Evolutionary conservation across 1,284 basidiomycete genomes (phyloP), one percentile per base, ranked within the genome.

Genomic region (Cryptococcus floricola): DNA sequence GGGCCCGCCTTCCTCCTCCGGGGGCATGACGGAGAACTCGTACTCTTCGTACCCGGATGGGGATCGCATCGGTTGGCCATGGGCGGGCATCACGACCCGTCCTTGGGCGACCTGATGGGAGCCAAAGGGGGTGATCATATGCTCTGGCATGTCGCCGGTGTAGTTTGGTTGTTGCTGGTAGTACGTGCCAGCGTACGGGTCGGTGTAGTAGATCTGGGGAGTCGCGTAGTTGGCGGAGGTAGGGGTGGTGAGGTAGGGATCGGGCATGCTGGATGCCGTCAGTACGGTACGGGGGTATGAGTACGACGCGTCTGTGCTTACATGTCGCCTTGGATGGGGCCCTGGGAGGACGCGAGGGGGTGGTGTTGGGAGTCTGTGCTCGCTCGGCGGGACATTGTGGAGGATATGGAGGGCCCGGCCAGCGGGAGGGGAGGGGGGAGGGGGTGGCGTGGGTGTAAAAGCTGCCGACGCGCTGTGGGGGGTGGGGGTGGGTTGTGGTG

Each of bases 31-130:
- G 16, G 61, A 54, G 7, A 56, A 53, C 19, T 59, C 61, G 31
- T 47, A 53, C 38, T 64, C 59, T 18, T 56, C 56, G 42, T 60
- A 53, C 18, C 48, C 53, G 25, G 43, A 56, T 16, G 57, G 54
- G n/a, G 56, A 28, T 54, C 57, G 52, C 53, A 42, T 48, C 49
- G 43, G 58, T 41, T 58, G 56, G 43, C 56, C 61, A 28, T 53
- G 52, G 51, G 62, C 58, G 4, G 63, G 63, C 14, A 64, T 49
- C 1, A 56, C 60, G 50, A 64, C 60, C 28, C 63, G 41, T 38
- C 63, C 63, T 42, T 59, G 58, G 6, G 59, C 58, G 13, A 53
- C 54, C 52, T 63, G 55, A 57, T 61, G 61, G 19, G 53, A 56
- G 23, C 52, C 59, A 53, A 57, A 60, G n/a, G 59, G 56, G 38